Conservation (phyloP, 2,329 filamentous ascomycete species). For the Colletotrichum musicola region DNA sequence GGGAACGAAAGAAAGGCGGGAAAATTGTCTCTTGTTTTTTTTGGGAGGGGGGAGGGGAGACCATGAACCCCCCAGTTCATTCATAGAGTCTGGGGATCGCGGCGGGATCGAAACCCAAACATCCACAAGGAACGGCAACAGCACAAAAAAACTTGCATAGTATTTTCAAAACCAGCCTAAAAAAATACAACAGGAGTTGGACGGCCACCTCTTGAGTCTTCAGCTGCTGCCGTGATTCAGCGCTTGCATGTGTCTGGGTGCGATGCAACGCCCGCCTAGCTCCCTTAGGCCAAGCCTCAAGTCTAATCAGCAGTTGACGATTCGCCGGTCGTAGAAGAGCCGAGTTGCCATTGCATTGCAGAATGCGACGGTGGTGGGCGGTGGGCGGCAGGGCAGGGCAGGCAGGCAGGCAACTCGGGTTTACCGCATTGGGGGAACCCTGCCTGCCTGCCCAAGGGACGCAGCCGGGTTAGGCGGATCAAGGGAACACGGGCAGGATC, state of each 20-base stretch:
- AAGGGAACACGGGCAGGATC: conserved; percentile 14
- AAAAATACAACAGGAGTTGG: conserved; percentile 20
- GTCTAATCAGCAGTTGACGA: conserved; percentile 4
- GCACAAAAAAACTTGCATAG: not conserved
- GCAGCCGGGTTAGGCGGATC: conserved; percentile 23
- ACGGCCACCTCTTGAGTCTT: not conserved
- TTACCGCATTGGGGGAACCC: conserved; percentile 2
- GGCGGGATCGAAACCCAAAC: conserved; percentile 2
- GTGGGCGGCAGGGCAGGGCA: conserved; percentile 1
- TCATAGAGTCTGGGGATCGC: conserved; percentile 14
- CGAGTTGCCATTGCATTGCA: not conserved
- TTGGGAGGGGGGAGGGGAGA: not conserved
- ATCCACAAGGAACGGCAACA: not conserved
- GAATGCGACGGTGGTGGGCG: not conserved
- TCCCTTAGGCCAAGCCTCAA: no score
- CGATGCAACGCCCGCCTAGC: not conserved
- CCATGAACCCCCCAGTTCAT: not conserved
- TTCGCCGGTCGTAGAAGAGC: conserved; percentile 13
- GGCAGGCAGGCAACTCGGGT: conserved; percentile 5
- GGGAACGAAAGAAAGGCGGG: not conserved
- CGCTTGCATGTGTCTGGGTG: not conserved
- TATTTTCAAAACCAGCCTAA: not conserved
- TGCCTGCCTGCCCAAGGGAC: not conserved
- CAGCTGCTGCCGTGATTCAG: not conserved
- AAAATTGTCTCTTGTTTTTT: conserved; percentile 2